These are phyloP conservation scores for Phytophthora lateralis DNA, from an alignment of 352 stramenopile genomes.

Conservation along the genomic window DNA sequence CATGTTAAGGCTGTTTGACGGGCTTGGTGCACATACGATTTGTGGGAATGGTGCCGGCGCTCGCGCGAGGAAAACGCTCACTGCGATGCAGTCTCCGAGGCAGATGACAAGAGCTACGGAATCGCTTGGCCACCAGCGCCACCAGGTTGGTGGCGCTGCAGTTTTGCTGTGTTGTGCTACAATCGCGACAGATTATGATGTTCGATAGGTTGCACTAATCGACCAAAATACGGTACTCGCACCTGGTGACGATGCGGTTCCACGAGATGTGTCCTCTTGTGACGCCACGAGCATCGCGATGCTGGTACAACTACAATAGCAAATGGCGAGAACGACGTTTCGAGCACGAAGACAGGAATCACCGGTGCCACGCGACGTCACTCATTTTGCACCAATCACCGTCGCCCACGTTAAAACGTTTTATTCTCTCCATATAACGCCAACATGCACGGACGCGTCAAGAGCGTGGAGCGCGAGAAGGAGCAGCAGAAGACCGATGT, in stretches of 20 bases:
- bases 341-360: too few species aligned
- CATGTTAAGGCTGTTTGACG: not conserved
- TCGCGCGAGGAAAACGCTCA: not conserved
- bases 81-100: too few species aligned
- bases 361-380: too few species aligned
- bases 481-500: conserved; percentile 68
- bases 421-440: not conserved
- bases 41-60: conserved; percentile 6
- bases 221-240: conserved; percentile 1
- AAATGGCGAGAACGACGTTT: not conserved
- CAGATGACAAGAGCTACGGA: not conserved
- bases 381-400: not conserved
- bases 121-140: not conserved
- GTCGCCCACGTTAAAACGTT: not conserved
- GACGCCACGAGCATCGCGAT: not conserved
- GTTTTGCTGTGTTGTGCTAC: not conserved
- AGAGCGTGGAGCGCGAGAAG: conserved; percentile 77
- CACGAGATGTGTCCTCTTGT: conserved; percentile 1
- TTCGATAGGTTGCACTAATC: conserved; percentile 2
- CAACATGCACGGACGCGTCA: conserved; percentile 74
- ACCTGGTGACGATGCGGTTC: conserved; percentile 4
- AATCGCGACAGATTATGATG: not conserved
- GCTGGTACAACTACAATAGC: not conserved
- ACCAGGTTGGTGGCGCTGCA: not conserved
- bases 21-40: not conserved